phyloP scores from a whole-genome alignment of 1,139 yeast genomes.

The Suhomyces kunorum region DNA sequence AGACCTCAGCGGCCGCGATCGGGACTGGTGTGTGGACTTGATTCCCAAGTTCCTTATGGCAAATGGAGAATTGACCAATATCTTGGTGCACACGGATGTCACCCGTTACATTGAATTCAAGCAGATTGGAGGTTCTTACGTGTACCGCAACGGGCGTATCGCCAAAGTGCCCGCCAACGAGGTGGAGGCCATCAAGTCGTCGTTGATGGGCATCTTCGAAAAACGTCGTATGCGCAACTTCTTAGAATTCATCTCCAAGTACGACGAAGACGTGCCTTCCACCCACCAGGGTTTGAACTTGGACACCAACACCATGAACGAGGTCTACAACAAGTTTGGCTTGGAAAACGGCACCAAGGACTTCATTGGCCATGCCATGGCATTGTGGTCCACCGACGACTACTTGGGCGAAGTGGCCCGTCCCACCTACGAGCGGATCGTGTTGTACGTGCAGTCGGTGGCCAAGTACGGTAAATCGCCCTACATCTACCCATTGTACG shows the following conservation, averaged over 20 bases:
- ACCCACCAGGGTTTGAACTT: constrained; percentile 88
- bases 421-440: constrained; percentile 84
- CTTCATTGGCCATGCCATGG: constrained; percentile 98
- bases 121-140: constrained; percentile 93
- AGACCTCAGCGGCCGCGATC: constrained; percentile 79
- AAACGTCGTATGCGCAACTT: constrained; percentile 93
- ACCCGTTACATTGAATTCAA: constrained; percentile 95
- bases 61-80: constrained; percentile 94
- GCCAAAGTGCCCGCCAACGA: constrained; percentile 96
- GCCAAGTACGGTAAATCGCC: constrained; percentile 97
- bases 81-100: constrained; percentile 91
- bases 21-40: constrained; percentile 98
- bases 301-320: constrained; percentile 90
- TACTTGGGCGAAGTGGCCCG: constrained; percentile 88
- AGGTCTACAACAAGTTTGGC: constrained; percentile 84
- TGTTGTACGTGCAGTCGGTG: constrained; percentile 85
- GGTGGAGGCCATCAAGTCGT: constrained; percentile 85
- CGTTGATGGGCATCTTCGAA: constrained; percentile 95
- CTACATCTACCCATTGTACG: constrained; percentile 92
- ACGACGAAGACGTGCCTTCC: constrained; percentile 71
- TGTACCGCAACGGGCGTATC: constrained; percentile 84
- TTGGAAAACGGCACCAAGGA: constrained; percentile 92
- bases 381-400: constrained; percentile 91
- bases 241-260: constrained; percentile 81
- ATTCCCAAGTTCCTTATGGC: constrained; percentile 98